phyloP scores from a whole-genome alignment of 1,284 basidiomycete species.

The Sporisorium graminicola region DNA sequence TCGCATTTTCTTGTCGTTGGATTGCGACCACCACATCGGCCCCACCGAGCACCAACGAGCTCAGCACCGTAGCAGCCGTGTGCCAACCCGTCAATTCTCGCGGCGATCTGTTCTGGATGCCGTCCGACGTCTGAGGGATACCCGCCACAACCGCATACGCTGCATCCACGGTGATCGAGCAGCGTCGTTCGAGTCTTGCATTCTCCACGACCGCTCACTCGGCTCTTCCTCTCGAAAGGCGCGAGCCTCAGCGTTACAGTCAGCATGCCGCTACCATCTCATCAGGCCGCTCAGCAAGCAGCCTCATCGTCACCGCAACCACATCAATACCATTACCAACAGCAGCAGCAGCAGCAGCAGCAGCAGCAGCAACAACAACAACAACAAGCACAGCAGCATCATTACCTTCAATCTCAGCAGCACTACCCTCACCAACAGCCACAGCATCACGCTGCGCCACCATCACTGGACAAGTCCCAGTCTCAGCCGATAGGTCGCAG shows the following conservation, averaged over 20 bases:
- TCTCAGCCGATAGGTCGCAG: conserved; percentile 55
- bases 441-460: conserved; percentile 3
- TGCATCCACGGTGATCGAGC: not conserved
- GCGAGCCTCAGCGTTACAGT: not conserved
- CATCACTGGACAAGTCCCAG: conserved; percentile 17
- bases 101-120: conserved; percentile 6
- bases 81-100: not conserved
- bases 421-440: conserved; percentile 8
- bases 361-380: conserved; percentile 12
- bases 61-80: not conserved
- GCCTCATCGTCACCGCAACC: conserved; percentile 22
- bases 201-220: not conserved
- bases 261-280: conserved; percentile 31
- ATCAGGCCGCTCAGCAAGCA: conserved; percentile 21
- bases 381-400: conserved; percentile 7
- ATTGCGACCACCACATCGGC: not conserved
- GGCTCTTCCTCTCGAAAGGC: not conserved
- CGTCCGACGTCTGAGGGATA: not conserved
- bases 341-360: conserved; percentile 9
- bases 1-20: not conserved
- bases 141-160: conserved; percentile 1
- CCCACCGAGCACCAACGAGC: not conserved
- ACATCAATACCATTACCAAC: conserved; percentile 11
- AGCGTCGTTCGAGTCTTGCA: not conserved
- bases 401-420: conserved; percentile 10